Conservation (phyloP, 2,329 filamentous ascomycete genomes). For the Talaromyces sp. region DNA sequence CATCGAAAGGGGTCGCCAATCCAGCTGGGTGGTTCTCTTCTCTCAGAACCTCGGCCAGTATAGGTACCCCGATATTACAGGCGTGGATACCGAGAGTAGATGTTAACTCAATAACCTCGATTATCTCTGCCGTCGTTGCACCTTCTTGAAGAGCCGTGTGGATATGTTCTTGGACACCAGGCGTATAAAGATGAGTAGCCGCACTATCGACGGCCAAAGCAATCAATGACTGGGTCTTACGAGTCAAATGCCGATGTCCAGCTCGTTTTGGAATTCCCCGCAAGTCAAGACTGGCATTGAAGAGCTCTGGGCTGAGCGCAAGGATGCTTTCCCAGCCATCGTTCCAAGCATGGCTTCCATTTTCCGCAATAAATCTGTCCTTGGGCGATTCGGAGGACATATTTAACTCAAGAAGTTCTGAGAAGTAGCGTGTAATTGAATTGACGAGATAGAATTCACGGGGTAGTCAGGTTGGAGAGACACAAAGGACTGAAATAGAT, state of each 20-base stretch:
- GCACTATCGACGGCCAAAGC: constrained; percentile 35
- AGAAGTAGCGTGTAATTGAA: background rate
- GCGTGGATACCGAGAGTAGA: constrained; percentile 45
- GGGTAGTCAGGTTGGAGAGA: background rate
- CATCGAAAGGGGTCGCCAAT: constrained; percentile 33
- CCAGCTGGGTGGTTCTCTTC: constrained; percentile 27
- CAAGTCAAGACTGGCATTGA: background rate
- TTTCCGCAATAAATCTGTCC: background rate
- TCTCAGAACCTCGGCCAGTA: constrained; percentile 43
- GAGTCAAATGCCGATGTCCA: background rate
- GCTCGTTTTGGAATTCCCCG: constrained; percentile 1
- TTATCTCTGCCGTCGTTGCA: constrained; percentile 38
- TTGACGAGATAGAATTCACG: background rate
- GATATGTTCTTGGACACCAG: constrained; percentile 39
- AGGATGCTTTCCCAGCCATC: constrained; percentile 3
- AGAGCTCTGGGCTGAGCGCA: background rate
- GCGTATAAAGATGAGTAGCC: constrained; percentile 41
- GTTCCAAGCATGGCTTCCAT: background rate
- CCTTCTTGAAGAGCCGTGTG: constrained; percentile 35
- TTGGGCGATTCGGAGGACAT: background rate
- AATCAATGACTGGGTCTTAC: constrained; percentile 1
- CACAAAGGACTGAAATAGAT: background rate
- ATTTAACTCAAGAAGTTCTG: background rate
- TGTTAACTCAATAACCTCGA: constrained; percentile 43
- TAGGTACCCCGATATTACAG: constrained; percentile 43